Conservation (phyloP, 2,329 filamentous ascomycete genomes). For the Fusarium sp. region DNA sequence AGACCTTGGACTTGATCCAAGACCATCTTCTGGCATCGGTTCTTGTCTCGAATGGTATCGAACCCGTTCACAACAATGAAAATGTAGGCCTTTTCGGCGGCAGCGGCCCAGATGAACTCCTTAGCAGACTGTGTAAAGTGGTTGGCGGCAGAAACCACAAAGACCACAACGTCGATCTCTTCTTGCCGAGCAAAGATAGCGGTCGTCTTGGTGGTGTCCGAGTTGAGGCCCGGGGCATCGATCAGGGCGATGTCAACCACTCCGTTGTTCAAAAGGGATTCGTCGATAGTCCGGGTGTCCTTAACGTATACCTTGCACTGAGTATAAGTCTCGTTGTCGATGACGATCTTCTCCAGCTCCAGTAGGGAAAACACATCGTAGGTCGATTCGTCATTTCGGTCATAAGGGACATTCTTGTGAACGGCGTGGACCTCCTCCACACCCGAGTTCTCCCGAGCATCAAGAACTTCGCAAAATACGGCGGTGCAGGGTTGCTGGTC, state of each 20-base stretch:
- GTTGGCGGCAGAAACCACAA: constrained; percentile 97
- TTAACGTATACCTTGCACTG: constrained; percentile 98
- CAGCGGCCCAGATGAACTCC: constrained; percentile 96
- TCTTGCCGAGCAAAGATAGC: constrained; percentile 97
- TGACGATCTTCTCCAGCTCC: constrained; percentile 90
- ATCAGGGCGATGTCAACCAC: constrained; percentile 98
- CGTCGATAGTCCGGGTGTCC: constrained; percentile 89
- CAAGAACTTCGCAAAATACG: constrained; percentile 97
- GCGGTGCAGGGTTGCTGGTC: constrained; percentile 98
- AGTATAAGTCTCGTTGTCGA: constrained; percentile 89
- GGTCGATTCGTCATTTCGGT: constrained; percentile 92
- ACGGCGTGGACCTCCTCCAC: constrained; percentile 97
- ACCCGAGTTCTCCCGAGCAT: constrained; percentile 90
- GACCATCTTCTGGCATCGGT: constrained; percentile 92
- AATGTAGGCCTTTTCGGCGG: constrained; percentile 97
- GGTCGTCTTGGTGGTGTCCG: constrained; percentile 96
- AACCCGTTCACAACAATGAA: constrained; percentile 99
- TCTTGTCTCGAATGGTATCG: constrained; percentile 93
- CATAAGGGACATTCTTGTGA: constrained; percentile 84
- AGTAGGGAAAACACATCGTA: constrained; percentile 88
- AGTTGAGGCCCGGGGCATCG: constrained; percentile 95
- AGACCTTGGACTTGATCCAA: constrained; percentile 88
- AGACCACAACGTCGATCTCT: constrained; percentile 98
- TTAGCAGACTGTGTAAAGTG: constrained; percentile 98
- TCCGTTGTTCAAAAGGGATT: constrained; percentile 96